Percentiles rank a stretch among this genome's conserved stretches.
These are phyloP conservation scores for Oropetium thomaeum DNA, from an alignment of 176 grass and related monocot species.

Conservation along the genomic window DNA sequence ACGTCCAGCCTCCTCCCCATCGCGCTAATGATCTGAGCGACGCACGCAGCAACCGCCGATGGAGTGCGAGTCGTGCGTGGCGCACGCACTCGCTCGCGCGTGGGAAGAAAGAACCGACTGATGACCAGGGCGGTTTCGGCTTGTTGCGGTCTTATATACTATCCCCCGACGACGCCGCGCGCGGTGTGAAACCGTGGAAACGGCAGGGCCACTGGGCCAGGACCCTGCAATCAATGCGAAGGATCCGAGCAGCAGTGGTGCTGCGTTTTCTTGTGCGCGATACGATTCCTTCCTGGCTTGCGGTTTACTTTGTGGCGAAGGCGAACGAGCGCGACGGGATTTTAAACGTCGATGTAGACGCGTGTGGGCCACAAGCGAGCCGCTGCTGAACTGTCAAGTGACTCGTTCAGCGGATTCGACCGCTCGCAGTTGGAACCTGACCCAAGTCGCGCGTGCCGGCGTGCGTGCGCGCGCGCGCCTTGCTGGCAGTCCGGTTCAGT, in stretches of 20 bases:
- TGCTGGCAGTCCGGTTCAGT: background rate
- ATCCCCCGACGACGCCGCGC: background rate
- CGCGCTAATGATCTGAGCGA: background rate
- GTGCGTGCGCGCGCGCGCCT: no score
- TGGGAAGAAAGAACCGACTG: background rate
- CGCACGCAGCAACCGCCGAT: background rate
- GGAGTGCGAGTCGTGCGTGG: background rate
- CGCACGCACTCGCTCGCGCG: background rate
- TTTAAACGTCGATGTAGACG: slow-evolving; percentile 19
- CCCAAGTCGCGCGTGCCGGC: no score
- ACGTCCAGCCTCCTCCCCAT: slow-evolving; percentile 82
- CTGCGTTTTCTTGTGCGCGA: background rate
- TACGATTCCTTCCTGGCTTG: background rate
- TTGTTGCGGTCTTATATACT: slow-evolving; percentile 24
- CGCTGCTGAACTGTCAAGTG: background rate
- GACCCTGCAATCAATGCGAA: background rate
- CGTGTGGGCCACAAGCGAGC: background rate
- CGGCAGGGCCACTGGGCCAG: no score
- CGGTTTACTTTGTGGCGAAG: slow-evolving; percentile 48
- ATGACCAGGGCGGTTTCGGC: background rate
- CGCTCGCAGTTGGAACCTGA: no score
- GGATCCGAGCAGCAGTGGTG: slow-evolving; percentile 12
- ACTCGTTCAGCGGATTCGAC: background rate
- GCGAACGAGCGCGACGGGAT: slow-evolving; percentile 24
- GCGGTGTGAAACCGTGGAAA: slow-evolving; percentile 21